phyloP scores from a whole-genome alignment of 129 eudicot species.

The carrot (Daucus carota) region DNA sequence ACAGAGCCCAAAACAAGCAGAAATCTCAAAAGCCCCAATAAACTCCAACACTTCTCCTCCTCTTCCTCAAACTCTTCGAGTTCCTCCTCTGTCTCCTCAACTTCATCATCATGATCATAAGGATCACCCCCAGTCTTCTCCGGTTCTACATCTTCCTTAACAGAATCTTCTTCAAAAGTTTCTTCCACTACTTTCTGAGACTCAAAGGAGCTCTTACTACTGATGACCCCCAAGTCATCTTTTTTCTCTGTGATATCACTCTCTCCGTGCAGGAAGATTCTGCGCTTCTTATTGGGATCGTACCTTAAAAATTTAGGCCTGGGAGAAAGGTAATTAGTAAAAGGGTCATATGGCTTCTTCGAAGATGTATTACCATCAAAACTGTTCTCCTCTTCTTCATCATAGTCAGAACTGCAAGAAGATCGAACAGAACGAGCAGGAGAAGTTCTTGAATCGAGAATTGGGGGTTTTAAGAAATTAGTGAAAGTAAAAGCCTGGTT shows the following conservation, averaged over 20 bases:
- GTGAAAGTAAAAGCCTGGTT: conserved; percentile 23
- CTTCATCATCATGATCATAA: conserved; percentile 16
- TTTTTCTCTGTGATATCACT: conserved; percentile 13
- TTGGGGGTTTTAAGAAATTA: conserved; percentile 15
- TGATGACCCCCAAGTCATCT: background rate
- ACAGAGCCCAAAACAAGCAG: conserved; percentile 35
- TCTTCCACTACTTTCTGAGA: conserved; percentile 23
- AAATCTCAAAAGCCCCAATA: conserved; percentile 34
- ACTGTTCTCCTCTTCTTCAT: conserved; percentile 11
- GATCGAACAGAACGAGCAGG: conserved; percentile 3
- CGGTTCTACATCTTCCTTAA: background rate
- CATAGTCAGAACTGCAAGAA: conserved; percentile 6
- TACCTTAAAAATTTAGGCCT: conserved; percentile 72
- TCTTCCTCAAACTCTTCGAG: conserved; percentile 21
- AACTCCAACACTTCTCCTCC: conserved; percentile 25
- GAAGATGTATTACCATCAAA: conserved; percentile 13
- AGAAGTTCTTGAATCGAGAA: conserved; percentile 17
- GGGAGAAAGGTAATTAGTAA: conserved; percentile 62
- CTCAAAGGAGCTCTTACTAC: conserved; percentile 15
- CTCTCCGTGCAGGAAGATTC: conserved; percentile 14
- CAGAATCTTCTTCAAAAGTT: conserved; percentile 17
- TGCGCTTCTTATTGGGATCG: conserved; percentile 46
- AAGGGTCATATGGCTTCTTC: conserved; percentile 52
- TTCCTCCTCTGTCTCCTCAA: conserved; percentile 27
- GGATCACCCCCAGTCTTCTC: conserved; percentile 10